These are phyloP conservation scores for Solanum hybrid DNA, from an alignment of 305 asterid species.

Conservation along the genomic window DNA sequence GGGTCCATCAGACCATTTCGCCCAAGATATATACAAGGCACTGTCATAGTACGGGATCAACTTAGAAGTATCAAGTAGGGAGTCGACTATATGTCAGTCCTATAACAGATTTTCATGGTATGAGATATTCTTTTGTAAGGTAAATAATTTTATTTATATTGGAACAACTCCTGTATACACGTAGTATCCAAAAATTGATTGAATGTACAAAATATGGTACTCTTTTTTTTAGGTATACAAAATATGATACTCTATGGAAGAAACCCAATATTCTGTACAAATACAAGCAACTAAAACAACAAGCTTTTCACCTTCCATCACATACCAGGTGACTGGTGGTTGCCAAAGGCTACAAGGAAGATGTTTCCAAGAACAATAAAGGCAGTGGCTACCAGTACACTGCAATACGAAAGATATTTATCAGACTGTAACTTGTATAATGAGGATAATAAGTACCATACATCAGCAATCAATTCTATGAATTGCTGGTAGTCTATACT, in stretches of 20 bases:
- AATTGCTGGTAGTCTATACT: neutral
- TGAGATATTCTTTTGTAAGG: neutral
- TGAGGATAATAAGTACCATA: neutral
- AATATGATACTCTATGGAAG: neutral
- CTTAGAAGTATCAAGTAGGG: neutral
- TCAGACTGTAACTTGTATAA: conserved; percentile 2
- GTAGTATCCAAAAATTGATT: neutral
- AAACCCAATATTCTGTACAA: neutral
- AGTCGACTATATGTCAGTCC: neutral
- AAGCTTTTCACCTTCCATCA: conserved; percentile 11
- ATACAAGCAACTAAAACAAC: conserved; percentile 6
- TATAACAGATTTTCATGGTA: neutral
- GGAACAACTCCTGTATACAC: neutral
- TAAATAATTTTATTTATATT: neutral
- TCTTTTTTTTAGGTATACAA: neutral
- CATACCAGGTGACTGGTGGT: conserved; percentile 97
- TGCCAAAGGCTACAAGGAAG: conserved; percentile 96
- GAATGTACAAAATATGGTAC: neutral
- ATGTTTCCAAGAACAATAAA: conserved; percentile 93
- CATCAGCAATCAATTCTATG: neutral
- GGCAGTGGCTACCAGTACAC: conserved; percentile 85
- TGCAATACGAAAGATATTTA: conserved; percentile 24
- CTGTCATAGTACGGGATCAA: neutral
- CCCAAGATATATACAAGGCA: neutral
- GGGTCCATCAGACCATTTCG: too few relatives aligned